Evolutionary conservation across 257 asterid species (phyloP).

Genomic region (Fraxinus pennsylvanica): DNA sequence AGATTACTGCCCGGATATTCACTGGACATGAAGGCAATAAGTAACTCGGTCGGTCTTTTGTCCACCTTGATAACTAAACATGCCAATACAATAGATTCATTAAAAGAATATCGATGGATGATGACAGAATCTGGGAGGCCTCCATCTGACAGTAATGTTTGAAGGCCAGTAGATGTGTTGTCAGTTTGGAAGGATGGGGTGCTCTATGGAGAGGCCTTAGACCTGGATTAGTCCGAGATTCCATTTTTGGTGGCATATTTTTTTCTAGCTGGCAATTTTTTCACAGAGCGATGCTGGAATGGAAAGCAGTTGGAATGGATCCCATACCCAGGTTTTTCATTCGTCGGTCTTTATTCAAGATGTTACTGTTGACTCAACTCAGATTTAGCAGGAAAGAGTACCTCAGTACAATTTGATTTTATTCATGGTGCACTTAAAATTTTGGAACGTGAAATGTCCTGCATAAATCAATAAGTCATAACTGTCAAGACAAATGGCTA

Average conservation of each 20-base stretch:
- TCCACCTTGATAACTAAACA: constrained; percentile 62
- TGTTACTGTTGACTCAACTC: constrained; percentile 1
- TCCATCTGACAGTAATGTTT: constrained; percentile 70
- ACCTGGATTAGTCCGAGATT: constrained; percentile 81
- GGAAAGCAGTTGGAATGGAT: constrained; percentile 92
- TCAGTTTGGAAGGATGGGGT: constrained; percentile 67
- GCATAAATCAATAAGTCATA: too few species aligned
- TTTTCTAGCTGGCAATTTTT: constrained; percentile 85
- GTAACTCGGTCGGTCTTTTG: constrained; percentile 61
- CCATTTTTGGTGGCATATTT: constrained; percentile 79
- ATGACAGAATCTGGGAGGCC: constrained; percentile 88
- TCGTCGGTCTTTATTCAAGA: constrained; percentile 1
- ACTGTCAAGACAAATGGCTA: too few species aligned
- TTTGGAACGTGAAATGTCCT: too few species aligned
- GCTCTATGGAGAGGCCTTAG: constrained; percentile 78
- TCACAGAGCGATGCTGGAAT: constrained; percentile 63
- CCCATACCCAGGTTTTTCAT: constrained; percentile 75
- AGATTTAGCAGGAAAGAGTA: not conserved
- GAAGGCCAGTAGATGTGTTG: constrained; percentile 51
- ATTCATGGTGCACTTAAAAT: too few species aligned
- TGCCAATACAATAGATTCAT: constrained; percentile 51
- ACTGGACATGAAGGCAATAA: constrained; percentile 54
- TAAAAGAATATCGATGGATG: constrained; percentile 95
- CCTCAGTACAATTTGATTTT: too few species aligned
- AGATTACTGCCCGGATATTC: constrained; percentile 73